These are phyloP conservation scores for Cryphonectria parasitica DNA, from an alignment of 2,329 filamentous ascomycete species.

Conservation along the genomic window DNA sequence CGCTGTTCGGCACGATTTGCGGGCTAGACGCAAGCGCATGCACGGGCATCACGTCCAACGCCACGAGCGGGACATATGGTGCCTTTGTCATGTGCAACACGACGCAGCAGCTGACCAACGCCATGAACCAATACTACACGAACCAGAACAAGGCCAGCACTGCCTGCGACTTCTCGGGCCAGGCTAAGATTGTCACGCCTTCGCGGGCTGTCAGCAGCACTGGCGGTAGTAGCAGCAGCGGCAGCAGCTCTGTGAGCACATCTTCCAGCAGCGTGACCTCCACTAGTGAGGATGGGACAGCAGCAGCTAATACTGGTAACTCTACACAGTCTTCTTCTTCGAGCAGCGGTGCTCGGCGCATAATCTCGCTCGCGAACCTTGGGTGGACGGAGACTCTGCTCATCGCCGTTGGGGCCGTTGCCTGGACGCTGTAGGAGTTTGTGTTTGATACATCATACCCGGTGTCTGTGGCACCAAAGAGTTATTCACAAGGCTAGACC, in stretches of 20 bases:
- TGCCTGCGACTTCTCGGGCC: conserved; percentile 74
- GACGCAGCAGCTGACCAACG: conserved; percentile 72
- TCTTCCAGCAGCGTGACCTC: conserved; percentile 7
- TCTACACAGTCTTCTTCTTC: conserved; percentile 7
- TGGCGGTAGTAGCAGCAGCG: background rate
- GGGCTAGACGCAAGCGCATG: conserved; percentile 61
- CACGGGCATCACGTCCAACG: conserved; percentile 69
- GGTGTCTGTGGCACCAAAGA: background rate
- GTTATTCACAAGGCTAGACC: background rate
- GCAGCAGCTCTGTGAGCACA: conserved; percentile 17
- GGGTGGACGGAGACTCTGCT: conserved; percentile 15
- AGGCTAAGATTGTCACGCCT: conserved; percentile 48
- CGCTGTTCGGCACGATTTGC: conserved; percentile 77
- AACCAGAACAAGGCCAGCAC: conserved; percentile 54
- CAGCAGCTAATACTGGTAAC: background rate
- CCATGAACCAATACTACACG: conserved; percentile 73
- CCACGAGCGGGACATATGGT: conserved; percentile 70
- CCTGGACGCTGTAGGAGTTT: background rate
- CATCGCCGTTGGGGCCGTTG: conserved; percentile 12
- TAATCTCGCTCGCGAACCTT: background rate
- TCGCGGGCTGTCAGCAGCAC: conserved; percentile 11
- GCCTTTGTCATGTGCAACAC: conserved; percentile 76
- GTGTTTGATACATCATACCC: background rate
- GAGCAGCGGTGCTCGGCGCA: background rate
- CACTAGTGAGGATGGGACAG: background rate